A percentile compares a stretch with the other conserved stretches of the same genome.
Conservation (phyloP, 805 yeast species). For the Kregervanrija delftensis region DNA sequence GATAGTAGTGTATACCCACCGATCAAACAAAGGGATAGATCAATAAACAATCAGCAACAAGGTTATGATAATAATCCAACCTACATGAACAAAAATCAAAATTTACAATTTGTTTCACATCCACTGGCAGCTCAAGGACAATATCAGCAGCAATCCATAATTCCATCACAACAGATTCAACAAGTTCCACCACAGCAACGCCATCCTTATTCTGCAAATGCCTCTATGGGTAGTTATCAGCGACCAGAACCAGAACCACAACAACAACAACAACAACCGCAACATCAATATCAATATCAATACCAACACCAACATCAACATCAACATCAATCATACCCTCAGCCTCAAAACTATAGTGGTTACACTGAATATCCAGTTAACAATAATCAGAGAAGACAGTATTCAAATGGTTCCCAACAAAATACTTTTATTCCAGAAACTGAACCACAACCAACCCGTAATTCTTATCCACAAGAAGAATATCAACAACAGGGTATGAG, state of each 20-base stretch:
- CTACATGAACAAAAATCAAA: background rate
- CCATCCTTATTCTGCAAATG: background rate
- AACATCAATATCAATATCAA: background rate
- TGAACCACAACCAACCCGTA: too few relatives aligned
- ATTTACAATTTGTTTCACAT: background rate
- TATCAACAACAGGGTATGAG: too few relatives aligned
- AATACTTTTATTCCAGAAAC: too few relatives aligned
- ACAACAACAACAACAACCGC: background rate
- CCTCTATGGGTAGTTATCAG: background rate
- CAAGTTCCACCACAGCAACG: constrained; percentile 3
- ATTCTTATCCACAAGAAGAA: too few relatives aligned
- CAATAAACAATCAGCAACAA: background rate
- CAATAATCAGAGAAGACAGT: too few relatives aligned
- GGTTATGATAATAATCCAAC: background rate
- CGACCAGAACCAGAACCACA: constrained; percentile 1
- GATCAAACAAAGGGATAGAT: too few relatives aligned
- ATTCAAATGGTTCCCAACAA: too few relatives aligned
- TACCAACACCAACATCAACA: constrained; percentile 1
- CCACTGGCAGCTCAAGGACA: constrained; percentile 1
- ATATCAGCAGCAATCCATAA: background rate
- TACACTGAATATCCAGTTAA: too few relatives aligned
- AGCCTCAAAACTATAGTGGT: background rate
- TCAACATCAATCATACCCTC: constrained; percentile 1
- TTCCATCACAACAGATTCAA: background rate
- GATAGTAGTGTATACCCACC: constrained; percentile 1